phyloP scores from a whole-genome alignment of 352 stramenopile species.

The Phytophthora chlamydospora region DNA sequence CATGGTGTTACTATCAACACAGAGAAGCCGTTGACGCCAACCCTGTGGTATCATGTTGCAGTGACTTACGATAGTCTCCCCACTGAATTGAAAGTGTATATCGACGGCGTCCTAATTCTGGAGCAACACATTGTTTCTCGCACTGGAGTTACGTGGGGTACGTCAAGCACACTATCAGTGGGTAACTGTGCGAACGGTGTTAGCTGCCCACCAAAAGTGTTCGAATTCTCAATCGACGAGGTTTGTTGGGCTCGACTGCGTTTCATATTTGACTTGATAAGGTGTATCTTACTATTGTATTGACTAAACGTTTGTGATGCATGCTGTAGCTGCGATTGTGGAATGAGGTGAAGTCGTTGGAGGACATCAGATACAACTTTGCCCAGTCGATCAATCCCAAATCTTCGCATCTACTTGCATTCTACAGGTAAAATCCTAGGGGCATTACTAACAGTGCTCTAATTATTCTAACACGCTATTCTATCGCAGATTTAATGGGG shows the following conservation, averaged over 20 bases:
- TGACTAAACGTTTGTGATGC: not conserved
- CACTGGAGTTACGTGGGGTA: constrained; percentile 11
- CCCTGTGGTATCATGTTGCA: constrained; percentile 30
- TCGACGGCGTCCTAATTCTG: constrained; percentile 17
- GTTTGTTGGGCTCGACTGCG: constrained; percentile 22
- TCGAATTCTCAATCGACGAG: constrained; percentile 58
- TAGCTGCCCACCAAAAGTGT: constrained; percentile 39
- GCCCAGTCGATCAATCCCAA: constrained; percentile 11
- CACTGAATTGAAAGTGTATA: constrained; percentile 17
- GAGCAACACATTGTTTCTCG: constrained; percentile 15
- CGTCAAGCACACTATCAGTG: constrained; percentile 35
- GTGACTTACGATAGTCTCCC: constrained; percentile 20
- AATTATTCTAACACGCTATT: constrained; percentile 14
- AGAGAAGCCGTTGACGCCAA: constrained; percentile 5
- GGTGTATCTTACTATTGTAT: not conserved
- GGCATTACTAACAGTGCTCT: not conserved
- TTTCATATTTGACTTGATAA: not conserved
- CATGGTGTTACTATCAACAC: constrained; percentile 27
- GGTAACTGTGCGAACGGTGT: constrained; percentile 47
- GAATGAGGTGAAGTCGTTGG: constrained; percentile 2
- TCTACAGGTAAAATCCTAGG: constrained; percentile 25
- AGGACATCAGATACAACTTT: constrained; percentile 18
- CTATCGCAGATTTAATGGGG: constrained; percentile 19
- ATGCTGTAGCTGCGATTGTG: constrained; percentile 27
- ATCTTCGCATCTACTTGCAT: constrained; percentile 11